Conservation (phyloP, 441 rosid species). For the Adansonia rubrostipa region DNA sequence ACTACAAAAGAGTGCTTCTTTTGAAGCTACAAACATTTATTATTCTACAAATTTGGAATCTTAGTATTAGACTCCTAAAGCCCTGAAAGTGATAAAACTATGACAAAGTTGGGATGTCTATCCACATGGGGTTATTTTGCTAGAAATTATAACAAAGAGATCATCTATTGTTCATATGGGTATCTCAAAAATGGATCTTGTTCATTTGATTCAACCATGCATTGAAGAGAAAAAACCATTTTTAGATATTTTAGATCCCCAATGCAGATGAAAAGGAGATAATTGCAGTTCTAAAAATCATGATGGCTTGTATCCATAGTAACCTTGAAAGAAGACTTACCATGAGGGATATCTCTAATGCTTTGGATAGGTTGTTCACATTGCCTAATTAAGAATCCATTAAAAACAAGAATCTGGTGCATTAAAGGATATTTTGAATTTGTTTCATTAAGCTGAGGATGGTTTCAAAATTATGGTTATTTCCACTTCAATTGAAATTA, state of each 20-base stretch:
- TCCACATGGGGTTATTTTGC: conserved; percentile 86
- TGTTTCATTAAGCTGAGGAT: background rate
- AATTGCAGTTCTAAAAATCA: conserved; percentile 72
- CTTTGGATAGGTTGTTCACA: conserved; percentile 53
- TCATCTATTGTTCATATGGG: conserved; percentile 63
- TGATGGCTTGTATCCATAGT: conserved; percentile 76
- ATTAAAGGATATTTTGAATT: background rate
- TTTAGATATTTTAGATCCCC: conserved; percentile 80
- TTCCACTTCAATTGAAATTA: conserved; percentile 8
- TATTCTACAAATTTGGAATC: conserved; percentile 60
- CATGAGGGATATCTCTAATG: conserved; percentile 75
- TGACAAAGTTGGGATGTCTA: conserved; percentile 98
- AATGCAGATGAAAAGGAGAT: conserved; percentile 83
- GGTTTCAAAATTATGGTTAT: background rate
- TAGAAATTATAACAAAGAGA: conserved; percentile 81
- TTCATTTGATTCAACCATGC: conserved; percentile 82
- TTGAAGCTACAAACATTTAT: conserved; percentile 57
- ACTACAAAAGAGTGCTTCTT: conserved; percentile 62
- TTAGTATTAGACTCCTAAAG: conserved; percentile 90
- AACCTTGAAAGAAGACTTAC: conserved; percentile 86
- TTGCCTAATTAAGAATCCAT: conserved; percentile 44
- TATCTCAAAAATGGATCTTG: conserved; percentile 68
- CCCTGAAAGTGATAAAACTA: conserved; percentile 78
- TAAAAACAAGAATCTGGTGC: background rate
- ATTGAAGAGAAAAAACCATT: conserved; percentile 90